Percentiles rank a stretch among this genome's conserved stretches.
Evolutionary conservation across 1,284 basidiomycete species (phyloP).

Genomic region (Peniophora sp.): DNA sequence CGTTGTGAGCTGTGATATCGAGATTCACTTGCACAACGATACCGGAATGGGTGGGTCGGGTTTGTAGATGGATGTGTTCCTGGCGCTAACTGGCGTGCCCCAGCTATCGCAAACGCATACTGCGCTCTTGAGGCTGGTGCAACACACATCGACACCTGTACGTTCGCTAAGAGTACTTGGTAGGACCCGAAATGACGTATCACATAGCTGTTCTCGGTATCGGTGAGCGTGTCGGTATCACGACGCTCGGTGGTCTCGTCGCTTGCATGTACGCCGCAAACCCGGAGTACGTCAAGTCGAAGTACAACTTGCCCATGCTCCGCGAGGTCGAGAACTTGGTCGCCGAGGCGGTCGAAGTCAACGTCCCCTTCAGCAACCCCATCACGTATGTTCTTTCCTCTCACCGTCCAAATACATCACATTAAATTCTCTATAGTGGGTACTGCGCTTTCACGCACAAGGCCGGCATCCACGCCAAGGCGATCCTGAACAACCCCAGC

Average conservation of each 20-base stretch:
- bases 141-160: constrained; percentile 97
- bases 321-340: constrained; percentile 99
- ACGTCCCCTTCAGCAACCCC: constrained; percentile 96
- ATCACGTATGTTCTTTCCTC: constrained; percentile 54
- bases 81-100: constrained; percentile 5
- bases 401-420: background rate
- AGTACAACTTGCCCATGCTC: constrained; percentile 97
- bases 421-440: constrained; percentile 43
- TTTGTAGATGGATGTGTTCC: background rate
- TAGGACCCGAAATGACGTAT: background rate
- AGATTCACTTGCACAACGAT: constrained; percentile 98
- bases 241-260: constrained; percentile 93
- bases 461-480: constrained; percentile 99
- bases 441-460: constrained; percentile 99
- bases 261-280: constrained; percentile 95
- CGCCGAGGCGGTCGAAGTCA: constrained; percentile 97
- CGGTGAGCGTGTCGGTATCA: constrained; percentile 98
- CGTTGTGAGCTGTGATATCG: constrained; percentile 95
- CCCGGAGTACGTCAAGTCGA: constrained; percentile 98
- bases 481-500: constrained; percentile 98
- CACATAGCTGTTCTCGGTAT: constrained; percentile 81
- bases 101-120: constrained; percentile 98
- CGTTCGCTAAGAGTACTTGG: constrained; percentile 18
- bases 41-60: constrained; percentile 74
- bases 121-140: constrained; percentile 98